Conservation (phyloP, 257 asterid species). For the Solanum okadae region DNA sequence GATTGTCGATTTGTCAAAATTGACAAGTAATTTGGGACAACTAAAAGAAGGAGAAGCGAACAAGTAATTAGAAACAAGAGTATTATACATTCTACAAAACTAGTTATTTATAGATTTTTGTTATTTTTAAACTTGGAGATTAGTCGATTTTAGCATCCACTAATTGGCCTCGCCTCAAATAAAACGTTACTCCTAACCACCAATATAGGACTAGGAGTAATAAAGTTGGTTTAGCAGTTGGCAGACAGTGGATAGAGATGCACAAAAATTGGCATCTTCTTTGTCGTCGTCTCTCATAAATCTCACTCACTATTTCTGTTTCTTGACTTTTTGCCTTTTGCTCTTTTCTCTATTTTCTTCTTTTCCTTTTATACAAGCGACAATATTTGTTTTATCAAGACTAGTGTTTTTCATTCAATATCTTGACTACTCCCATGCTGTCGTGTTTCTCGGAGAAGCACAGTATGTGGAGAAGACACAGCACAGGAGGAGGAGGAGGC, state of each 20-base stretch:
- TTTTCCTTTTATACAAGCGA: neutral
- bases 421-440: conserved; percentile 10
- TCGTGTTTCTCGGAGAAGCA: conserved; percentile 26
- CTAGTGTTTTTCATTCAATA: neutral
- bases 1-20: too few species aligned
- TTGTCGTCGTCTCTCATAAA: neutral
- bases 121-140: neutral
- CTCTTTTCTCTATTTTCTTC: conserved; percentile 1
- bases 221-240: neutral
- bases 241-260: neutral
- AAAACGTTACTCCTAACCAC: neutral
- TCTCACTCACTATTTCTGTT: neutral
- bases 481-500: neutral
- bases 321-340: neutral
- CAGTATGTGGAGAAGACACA: conserved; percentile 27
- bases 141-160: neutral
- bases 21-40: rapidly evolving
- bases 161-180: neutral
- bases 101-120: neutral
- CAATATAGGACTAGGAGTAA: neutral
- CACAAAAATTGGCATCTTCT: conserved; percentile 13
- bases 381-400: neutral
- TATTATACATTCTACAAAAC: too few species aligned
- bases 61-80: too few species aligned
- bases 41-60: too few species aligned